Base-by-base conservation (phyloP, 768 basidiomycete species). In the Basidioascus undulatus region DNA sequence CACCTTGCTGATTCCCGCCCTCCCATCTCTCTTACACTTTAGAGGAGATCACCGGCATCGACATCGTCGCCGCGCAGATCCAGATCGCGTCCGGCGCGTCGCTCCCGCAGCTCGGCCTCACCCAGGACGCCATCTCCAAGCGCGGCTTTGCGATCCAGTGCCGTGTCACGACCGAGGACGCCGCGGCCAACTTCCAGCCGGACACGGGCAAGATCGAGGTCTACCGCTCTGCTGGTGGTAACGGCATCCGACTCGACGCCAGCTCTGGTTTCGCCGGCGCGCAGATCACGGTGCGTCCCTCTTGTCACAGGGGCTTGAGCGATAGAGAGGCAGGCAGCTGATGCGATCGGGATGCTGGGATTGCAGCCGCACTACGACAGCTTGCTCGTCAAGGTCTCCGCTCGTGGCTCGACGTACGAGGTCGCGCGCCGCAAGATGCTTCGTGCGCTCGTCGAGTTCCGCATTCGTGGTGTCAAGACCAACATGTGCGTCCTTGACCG, bases 1-100 rank as follows among this genome's bases (percentile, higher is more conserved):
- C 25, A 19, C 49, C 33, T 36, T 20, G 3, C 21, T 44, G 32
- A 39, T 16, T n/a, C n/a, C 42, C 21, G 35, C 44, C 18, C 32
- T 13, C 41, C 11, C 21, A 24, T 35, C 38, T 31, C 32, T 30
- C 24, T 44, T 15, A 19, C 27, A 24, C 41, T 32, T 37, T 56
- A 87, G 92, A 96, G 78, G 87, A 94, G 57, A 98, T 98, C 54
- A 96, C 92, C 45, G 92, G 92, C 38, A 86, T 96, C 58, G 92
- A 98, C 55, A 89, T 98, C 47, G 86, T 96, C 31, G 92, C 92
- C 41, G 92, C 92, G 16, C 92, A 96, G 60, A 96, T 98, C 50
- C 92, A 96, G 62, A 94, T 98, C 52, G 89, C 89, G n/a, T 92
- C 86, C 38, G 92, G 92, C 40, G 92, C 87, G 6, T 80, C 86